Base-by-base conservation (phyloP, 495 filamentous ascomycete genomes). In the Aeminium ludgeri region DNA sequence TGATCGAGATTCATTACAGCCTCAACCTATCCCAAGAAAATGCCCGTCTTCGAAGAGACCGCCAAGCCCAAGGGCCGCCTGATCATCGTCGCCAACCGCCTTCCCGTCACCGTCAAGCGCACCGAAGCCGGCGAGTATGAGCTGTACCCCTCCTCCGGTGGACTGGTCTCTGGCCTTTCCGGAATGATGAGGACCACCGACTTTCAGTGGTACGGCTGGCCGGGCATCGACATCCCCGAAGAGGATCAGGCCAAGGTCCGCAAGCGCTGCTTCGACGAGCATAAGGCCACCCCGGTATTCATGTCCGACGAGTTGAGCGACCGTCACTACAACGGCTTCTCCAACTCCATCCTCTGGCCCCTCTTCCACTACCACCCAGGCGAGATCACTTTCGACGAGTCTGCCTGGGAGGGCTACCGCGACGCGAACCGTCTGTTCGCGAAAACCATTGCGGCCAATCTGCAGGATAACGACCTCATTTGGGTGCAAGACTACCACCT, bases 151-250 rank as follows among this genome's bases (percentile, higher is more conserved):
- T 94, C 86, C 11, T 94, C 87, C 6, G 87, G 87, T 41, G 87
- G 87, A 11, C 70, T 97, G 29, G 86, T 97, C 39, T 92, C 80
- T 29, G 89, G 86, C 1, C 59, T 97, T 39, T 85, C 79, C 46
- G 89, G 87, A 15, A 61, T 97, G 48, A 80, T 82, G 48, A 94
- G 93, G 58, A 74, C 80, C 6, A 93, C 84, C 10, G 87, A 76
- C 32, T 95, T 94, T 63, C 78, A 84, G 57, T 97, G 89, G 87
- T 95, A 94, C 59, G 87, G 87, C 44, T 97, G 89, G 89, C 86
- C 87, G 6, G 87, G 87, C 20, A 55, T 94, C 41, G 82, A 94
- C 20, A 62, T 74, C 2, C 63, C 65, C 19, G 61, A 67, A 25
- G 45, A 66, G 19, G 67, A 65, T 27, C 52, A 61, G 32, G 20